These are phyloP conservation scores for Boletus rubescentipes DNA, from an alignment of 768 basidiomycete species.

Conservation along the genomic window DNA sequence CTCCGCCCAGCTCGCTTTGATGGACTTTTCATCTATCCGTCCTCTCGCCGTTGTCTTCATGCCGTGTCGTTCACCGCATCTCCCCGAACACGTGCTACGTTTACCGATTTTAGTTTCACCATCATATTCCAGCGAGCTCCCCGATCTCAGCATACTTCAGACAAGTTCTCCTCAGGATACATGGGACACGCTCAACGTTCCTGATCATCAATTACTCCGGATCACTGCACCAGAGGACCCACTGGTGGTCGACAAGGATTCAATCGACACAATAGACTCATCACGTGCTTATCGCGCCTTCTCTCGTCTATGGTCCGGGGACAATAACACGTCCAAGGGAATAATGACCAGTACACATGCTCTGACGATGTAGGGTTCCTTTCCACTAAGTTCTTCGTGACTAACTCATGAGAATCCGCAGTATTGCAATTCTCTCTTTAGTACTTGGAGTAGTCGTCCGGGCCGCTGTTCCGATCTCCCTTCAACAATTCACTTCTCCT, in stretches of 20 bases:
- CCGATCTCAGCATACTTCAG: conserved; percentile 29
- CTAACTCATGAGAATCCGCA: conserved; percentile 29
- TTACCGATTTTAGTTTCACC: conserved; percentile 53
- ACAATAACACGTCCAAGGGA: conserved; percentile 35
- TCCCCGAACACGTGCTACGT: conserved; percentile 47
- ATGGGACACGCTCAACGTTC: conserved; percentile 46
- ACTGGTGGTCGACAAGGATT: conserved; percentile 47
- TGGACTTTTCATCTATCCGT: conserved; percentile 41
- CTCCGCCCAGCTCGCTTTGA: conserved; percentile 38
- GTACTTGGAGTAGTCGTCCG: conserved; percentile 53
- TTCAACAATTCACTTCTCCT: conserved; percentile 21
- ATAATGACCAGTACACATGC: conserved; percentile 53
- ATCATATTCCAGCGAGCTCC: conserved; percentile 17
- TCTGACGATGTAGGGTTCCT: conserved; percentile 58
- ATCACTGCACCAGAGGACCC: conserved; percentile 35
- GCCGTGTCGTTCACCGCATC: conserved; percentile 43
- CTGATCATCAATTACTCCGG: conserved; percentile 40
- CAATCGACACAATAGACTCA: conserved; percentile 43
- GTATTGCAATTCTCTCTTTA: conserved; percentile 67
- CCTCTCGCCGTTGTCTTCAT: conserved; percentile 71
- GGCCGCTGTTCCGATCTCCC: conserved; percentile 21
- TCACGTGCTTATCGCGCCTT: conserved; percentile 45
- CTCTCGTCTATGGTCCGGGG: conserved; percentile 40
- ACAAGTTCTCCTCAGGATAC: conserved; percentile 33
- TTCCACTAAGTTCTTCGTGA: conserved; percentile 6